Evolutionary conservation across 306 rosid genomes (phyloP).

Genomic region (Quercus wislizeni): DNA sequence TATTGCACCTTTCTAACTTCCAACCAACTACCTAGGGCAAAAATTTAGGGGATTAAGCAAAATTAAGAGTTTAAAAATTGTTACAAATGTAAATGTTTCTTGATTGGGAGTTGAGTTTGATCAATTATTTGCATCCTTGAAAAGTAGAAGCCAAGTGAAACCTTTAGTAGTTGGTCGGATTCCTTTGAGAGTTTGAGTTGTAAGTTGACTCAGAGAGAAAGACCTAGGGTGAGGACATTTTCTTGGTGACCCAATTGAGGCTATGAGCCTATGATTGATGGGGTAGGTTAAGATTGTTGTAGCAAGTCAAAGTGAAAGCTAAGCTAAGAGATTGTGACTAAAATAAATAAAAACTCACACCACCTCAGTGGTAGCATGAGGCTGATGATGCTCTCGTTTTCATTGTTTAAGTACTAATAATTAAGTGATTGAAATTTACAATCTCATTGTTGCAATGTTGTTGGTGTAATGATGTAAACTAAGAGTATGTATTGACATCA

Average conservation of each 20-base stretch:
- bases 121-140: no score
- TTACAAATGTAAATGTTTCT: not conserved
- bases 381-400: no score
- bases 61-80: no score
- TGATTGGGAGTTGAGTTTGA: not conserved
- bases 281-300: not conserved
- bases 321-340: not conserved
- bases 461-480: not conserved
- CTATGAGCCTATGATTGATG: not conserved
- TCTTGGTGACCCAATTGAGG: not conserved
- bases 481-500: not conserved
- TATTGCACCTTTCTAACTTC: not conserved
- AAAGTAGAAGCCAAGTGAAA: constrained; percentile 1
- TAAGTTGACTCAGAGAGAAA: not conserved
- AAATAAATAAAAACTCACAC: not conserved
- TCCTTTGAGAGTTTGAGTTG: not conserved
- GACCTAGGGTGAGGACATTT: not conserved
- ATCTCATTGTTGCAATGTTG: not conserved
- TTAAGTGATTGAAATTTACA: no score
- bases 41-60: not conserved
- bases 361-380: not conserved
- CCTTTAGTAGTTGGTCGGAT: not conserved
- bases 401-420: no score
- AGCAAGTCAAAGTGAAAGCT: not conserved
- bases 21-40: not conserved